Conservation (phyloP, 108 stramenopile species). For the Nitzschia sp. region DNA sequence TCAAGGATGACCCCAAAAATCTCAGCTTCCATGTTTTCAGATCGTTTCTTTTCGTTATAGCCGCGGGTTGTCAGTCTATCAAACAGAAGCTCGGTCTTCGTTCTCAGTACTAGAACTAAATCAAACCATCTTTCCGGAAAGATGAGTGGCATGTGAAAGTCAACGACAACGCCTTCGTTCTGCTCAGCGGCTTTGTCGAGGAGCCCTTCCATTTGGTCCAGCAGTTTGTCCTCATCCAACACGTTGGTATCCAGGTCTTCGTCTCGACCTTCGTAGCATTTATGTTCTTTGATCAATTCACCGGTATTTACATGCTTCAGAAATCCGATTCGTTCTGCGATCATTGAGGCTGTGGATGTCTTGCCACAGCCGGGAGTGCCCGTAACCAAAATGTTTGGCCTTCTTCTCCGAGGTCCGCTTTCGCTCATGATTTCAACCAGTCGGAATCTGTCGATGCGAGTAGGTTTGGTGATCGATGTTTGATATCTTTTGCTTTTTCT, state of each 20-base stretch:
- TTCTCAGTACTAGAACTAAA: conserved; percentile 84
- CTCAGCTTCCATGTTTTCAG: conserved; percentile 92
- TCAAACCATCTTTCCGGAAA: conserved; percentile 99
- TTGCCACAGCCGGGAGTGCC: conserved; percentile 95
- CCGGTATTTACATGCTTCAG: conserved; percentile 80
- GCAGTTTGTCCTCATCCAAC: conserved; percentile 92
- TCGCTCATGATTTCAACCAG: conserved; percentile 11
- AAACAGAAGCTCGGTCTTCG: conserved; percentile 83
- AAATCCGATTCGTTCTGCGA: conserved; percentile 61
- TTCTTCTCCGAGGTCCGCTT: conserved; percentile 27
- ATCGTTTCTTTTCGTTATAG: conserved; percentile 86
- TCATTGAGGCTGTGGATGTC: conserved; percentile 65
- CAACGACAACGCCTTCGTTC: conserved; percentile 79
- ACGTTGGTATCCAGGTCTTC: conserved; percentile 84
- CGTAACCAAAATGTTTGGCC: conserved; percentile 91
- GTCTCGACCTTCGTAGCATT: conserved; percentile 87
- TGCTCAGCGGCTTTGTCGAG: conserved; percentile 66
- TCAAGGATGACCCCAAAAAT: conserved; percentile 95
- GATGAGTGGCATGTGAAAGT: conserved; percentile 90
- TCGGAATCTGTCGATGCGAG: no score
- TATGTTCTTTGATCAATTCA: conserved; percentile 71
- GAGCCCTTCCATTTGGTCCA: conserved; percentile 79
- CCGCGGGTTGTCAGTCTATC: conserved; percentile 87
- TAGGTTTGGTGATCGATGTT: no score
- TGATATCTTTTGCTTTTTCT: no score